Evolutionary conservation across 2,329 filamentous ascomycete genomes (phyloP).

Genomic region (Salinomyces thailandicus): DNA sequence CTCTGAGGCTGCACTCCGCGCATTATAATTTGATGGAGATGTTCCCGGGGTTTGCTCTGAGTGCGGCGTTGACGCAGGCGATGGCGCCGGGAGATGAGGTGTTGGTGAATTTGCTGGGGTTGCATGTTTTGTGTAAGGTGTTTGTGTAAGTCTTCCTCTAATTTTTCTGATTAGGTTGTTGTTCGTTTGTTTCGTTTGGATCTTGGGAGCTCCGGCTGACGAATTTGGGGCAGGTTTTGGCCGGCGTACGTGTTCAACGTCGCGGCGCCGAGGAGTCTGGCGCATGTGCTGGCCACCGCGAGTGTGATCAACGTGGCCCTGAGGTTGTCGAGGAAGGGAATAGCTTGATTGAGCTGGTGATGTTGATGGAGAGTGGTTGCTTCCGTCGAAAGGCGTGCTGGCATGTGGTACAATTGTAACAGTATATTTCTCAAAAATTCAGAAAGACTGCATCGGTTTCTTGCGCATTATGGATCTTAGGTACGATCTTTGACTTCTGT

Average conservation of each 20-base stretch:
- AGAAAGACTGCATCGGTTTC: too few relatives aligned
- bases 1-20: constrained; percentile 18
- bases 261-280: constrained; percentile 11
- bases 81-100: constrained; percentile 20
- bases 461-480: too few relatives aligned
- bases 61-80: constrained; percentile 19
- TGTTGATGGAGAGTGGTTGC: too few relatives aligned
- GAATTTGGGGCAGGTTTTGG: constrained; percentile 12
- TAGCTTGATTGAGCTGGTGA: too few relatives aligned
- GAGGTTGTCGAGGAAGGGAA: constrained; percentile 16
- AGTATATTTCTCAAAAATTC: too few relatives aligned
- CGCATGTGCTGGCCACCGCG: constrained; percentile 20
- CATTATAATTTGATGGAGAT: constrained; percentile 16
- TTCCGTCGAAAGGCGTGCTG: too few relatives aligned
- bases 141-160: constrained; percentile 14
- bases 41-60: constrained; percentile 20
- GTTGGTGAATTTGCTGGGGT: constrained; percentile 21
- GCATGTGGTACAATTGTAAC: too few relatives aligned
- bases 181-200: too few relatives aligned
- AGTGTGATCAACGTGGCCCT: constrained; percentile 21
- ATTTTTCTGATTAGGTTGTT: neutral
- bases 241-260: constrained; percentile 19
- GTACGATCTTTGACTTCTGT: too few relatives aligned
- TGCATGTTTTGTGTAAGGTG: constrained; percentile 22
- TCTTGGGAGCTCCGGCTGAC: constrained; percentile 1